phyloP scores from a whole-genome alignment of 192 early-diverging fungal genomes.

The Coemansia sp. region DNA sequence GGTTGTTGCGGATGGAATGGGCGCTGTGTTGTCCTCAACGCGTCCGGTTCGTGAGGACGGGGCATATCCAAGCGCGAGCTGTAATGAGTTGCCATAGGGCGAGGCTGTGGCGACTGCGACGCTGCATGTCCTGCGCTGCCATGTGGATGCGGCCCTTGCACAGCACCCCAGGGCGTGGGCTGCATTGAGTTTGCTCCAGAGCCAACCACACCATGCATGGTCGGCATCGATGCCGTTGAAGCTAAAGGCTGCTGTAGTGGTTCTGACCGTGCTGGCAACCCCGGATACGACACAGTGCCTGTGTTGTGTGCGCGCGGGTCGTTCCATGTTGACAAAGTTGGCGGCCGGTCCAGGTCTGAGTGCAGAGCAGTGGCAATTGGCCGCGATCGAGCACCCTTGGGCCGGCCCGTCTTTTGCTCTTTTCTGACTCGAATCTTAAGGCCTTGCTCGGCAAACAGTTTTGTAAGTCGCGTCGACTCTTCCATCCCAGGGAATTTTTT shows the following conservation, averaged over 20 bases:
- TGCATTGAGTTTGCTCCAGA: not conserved
- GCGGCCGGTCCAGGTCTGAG: slow-evolving; percentile 10
- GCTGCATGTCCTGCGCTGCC: slow-evolving; percentile 7
- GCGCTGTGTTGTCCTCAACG: slow-evolving; percentile 6
- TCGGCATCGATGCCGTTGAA: slow-evolving; percentile 2
- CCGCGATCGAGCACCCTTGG: slow-evolving; percentile 46
- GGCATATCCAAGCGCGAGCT: slow-evolving; percentile 3
- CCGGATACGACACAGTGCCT: slow-evolving; percentile 19
- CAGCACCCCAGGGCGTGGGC: slow-evolving; percentile 9
- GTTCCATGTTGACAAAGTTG: slow-evolving; percentile 20
- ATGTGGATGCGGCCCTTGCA: slow-evolving; percentile 4
- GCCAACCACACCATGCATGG: slow-evolving; percentile 4
- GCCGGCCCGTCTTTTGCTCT: slow-evolving; percentile 58
- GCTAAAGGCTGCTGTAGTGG: slow-evolving; percentile 9
- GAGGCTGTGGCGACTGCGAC: slow-evolving; percentile 27
- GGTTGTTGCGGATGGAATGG: slow-evolving; percentile 16
- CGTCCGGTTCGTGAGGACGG: slow-evolving; percentile 1
- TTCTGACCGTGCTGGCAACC: slow-evolving; percentile 15
- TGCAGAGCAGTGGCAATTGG: slow-evolving; percentile 35
- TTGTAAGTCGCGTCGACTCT: slow-evolving; percentile 84
- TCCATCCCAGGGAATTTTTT: slow-evolving; percentile 98
- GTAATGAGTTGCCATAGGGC: slow-evolving; percentile 6
- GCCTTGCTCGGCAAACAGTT: slow-evolving; percentile 94
- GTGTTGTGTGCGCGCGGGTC: slow-evolving; percentile 15
- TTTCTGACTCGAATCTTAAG: slow-evolving; percentile 93